Conservation (phyloP, 768 basidiomycete genomes). For the Hypholoma sublateritium region DNA sequence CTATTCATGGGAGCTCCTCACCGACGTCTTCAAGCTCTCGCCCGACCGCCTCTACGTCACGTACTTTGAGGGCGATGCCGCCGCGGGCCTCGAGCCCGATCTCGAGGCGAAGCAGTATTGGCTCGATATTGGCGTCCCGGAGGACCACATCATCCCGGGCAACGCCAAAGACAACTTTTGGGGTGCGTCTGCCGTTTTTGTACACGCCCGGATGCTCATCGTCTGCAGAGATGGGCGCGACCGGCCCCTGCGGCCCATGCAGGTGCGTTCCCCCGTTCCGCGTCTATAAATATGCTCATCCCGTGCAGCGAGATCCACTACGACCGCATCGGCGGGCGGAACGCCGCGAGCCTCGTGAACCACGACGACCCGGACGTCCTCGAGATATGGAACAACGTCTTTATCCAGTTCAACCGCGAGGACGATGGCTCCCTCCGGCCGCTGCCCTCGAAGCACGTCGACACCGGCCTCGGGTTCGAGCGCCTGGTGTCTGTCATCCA, state of each 20-base stretch:
- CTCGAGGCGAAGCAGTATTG: constrained; percentile 85
- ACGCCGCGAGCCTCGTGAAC: constrained; percentile 92
- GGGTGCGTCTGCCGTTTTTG: constrained; percentile 55
- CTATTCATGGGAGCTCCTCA: constrained; percentile 95
- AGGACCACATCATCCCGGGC: constrained; percentile 90
- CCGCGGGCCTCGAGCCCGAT: constrained; percentile 84
- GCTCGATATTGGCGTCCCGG: constrained; percentile 84
- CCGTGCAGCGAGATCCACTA: constrained; percentile 85
- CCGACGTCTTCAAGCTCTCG: constrained; percentile 83
- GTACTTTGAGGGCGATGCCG: constrained; percentile 95
- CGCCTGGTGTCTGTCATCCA: constrained; percentile 94
- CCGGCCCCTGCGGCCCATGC: constrained; percentile 97
- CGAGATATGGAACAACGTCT: constrained; percentile 99
- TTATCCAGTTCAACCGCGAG: constrained; percentile 98
- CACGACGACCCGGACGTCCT: constrained; percentile 95
- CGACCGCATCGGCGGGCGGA: constrained; percentile 96
- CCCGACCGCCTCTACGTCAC: constrained; percentile 94
- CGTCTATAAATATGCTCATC: background rate
- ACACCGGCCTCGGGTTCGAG: constrained; percentile 99
- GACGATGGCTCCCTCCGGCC: constrained; percentile 75
- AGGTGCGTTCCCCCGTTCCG: constrained; percentile 44
- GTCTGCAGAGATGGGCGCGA: constrained; percentile 90
- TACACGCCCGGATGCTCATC: background rate
- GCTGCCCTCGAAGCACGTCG: constrained; percentile 92
- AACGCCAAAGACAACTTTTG: constrained; percentile 99